Conservation (phyloP, 441 rosid genomes). For the Euphorbia schlechtendalii region DNA sequence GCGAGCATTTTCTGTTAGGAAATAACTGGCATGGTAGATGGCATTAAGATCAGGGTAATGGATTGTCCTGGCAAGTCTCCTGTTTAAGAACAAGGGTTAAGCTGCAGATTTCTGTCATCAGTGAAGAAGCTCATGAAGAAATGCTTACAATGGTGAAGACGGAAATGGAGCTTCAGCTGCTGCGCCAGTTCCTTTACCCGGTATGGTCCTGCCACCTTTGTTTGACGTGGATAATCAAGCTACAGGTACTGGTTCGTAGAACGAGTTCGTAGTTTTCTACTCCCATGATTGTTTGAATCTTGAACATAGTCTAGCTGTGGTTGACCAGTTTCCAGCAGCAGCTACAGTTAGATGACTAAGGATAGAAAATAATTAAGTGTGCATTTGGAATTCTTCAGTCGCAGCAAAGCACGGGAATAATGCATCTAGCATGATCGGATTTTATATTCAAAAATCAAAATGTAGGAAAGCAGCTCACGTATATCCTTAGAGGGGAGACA, state of each 20-base stretch:
- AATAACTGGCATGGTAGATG: slow-evolving; percentile 59
- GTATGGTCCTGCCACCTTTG: slow-evolving; percentile 47
- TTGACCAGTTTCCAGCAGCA: slow-evolving; percentile 32
- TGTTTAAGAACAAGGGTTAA: slow-evolving; percentile 63
- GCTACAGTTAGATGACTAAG: slow-evolving; percentile 38
- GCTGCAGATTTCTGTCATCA: slow-evolving; percentile 54
- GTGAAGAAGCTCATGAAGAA: slow-evolving; percentile 58
- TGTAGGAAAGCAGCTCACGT: slow-evolving; percentile 51
- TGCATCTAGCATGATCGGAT: slow-evolving; percentile 49
- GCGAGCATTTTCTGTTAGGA: slow-evolving; percentile 60
- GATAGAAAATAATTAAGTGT: slow-evolving; percentile 48
- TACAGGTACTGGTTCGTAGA: slow-evolving; percentile 41
- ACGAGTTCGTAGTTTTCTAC: too few relatives aligned
- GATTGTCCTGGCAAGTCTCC: slow-evolving; percentile 85
- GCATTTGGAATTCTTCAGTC: slow-evolving; percentile 48
- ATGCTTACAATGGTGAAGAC: slow-evolving; percentile 27
- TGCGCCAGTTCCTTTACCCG: slow-evolving; percentile 45
- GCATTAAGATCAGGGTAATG: slow-evolving; percentile 59
- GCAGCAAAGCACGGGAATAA: slow-evolving; percentile 38
- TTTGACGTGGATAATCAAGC: slow-evolving; percentile 50
- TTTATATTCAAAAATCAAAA: slow-evolving; percentile 52
- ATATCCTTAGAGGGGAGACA: slow-evolving; percentile 44
- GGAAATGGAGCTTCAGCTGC: slow-evolving; percentile 34
- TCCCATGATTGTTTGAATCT: slow-evolving; percentile 43
- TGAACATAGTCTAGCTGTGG: slow-evolving; percentile 35